Evolutionary conservation across 2,329 filamentous ascomycete genomes (phyloP).

Genomic region (Trichoderma atroviride): DNA sequence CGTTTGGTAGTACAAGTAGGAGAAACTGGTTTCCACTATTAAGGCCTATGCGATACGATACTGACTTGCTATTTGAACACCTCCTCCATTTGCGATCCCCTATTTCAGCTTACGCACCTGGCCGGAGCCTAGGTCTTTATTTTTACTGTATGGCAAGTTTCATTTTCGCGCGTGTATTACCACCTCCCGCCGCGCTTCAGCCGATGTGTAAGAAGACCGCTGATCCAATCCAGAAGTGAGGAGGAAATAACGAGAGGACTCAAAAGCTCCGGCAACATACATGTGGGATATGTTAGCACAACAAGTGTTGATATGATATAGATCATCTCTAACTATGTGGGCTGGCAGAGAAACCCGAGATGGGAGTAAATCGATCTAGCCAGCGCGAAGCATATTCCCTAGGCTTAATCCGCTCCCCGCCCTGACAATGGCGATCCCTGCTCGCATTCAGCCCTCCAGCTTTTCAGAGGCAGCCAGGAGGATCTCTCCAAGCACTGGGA

Average conservation of each 20-base stretch:
- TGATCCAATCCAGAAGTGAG: background rate
- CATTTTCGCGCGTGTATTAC: background rate
- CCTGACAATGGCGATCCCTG: too few species aligned
- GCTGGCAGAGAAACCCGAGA: background rate
- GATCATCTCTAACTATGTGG: background rate
- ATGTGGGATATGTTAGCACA: background rate
- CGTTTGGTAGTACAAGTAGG: too few species aligned
- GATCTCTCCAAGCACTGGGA: background rate
- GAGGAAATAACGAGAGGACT: background rate
- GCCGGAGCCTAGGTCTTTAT: background rate
- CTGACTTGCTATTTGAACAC: too few species aligned
- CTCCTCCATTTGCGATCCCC: background rate
- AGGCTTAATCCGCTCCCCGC: background rate
- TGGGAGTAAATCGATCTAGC: background rate
- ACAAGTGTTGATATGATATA: background rate
- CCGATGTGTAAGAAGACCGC: background rate
- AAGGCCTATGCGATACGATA: too few species aligned
- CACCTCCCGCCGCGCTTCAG: background rate
- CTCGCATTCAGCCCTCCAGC: background rate
- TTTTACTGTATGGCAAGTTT: background rate
- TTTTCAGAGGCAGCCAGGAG: background rate
- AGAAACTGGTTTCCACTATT: too few species aligned
- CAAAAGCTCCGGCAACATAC: background rate
- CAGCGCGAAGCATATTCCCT: background rate
- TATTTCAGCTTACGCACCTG: background rate